Evolutionary conservation across 2,329 filamentous ascomycete species (phyloP).

Genomic region (Calonectria pseudoturangicola): DNA sequence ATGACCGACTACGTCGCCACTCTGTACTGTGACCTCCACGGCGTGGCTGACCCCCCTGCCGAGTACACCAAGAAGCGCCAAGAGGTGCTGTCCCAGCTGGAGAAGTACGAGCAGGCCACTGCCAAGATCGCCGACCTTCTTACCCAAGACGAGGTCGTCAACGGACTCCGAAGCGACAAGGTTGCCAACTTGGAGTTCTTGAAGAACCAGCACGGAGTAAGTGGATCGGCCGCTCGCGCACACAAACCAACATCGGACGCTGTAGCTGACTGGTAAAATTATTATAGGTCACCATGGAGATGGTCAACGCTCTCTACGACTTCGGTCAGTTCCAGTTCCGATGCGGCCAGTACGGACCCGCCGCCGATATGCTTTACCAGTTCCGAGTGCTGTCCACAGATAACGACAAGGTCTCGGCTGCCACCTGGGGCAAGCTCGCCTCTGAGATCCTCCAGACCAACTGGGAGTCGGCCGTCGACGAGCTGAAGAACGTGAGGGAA

Average conservation of each 20-base stretch:
- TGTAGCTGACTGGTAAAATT: constrained; percentile 46
- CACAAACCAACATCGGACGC: constrained; percentile 26
- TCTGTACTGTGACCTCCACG: constrained; percentile 92
- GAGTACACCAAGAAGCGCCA: constrained; percentile 94
- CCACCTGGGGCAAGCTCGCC: constrained; percentile 98
- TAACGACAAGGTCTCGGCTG: constrained; percentile 96
- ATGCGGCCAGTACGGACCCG: constrained; percentile 93
- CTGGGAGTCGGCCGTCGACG: constrained; percentile 95
- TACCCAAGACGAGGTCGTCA: constrained; percentile 91
- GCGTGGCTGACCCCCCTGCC: constrained; percentile 83
- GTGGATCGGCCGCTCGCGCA: constrained; percentile 57
- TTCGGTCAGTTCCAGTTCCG: constrained; percentile 98
- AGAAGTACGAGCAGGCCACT: constrained; percentile 90
- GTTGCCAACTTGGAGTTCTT: constrained; percentile 98
- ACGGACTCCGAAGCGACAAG: constrained; percentile 95
- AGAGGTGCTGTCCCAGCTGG: constrained; percentile 87
- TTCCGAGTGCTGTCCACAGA: constrained; percentile 99
- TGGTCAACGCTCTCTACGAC: constrained; percentile 96
- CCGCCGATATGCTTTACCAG: constrained; percentile 95
- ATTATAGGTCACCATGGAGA: constrained; percentile 86
- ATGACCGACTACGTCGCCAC: constrained; percentile 99
- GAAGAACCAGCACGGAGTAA: constrained; percentile 94
- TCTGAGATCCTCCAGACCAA: constrained; percentile 95
- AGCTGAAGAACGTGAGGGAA: constrained; percentile 92
- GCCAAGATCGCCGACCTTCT: constrained; percentile 91